Conservation (phyloP, 345 rosid species). For the Populus simonii region DNA sequence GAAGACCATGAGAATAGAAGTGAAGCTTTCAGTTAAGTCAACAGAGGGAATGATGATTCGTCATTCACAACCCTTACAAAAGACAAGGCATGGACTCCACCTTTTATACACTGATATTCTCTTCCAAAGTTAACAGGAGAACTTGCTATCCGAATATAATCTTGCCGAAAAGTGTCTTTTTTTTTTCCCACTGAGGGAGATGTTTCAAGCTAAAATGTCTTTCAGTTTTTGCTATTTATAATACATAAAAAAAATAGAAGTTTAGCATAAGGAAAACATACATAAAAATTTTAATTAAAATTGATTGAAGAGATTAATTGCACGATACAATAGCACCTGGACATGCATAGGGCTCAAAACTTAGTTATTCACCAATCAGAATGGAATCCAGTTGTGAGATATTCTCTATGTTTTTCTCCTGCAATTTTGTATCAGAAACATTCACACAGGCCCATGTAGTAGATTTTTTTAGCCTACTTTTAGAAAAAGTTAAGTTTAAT, state of each 20-base stretch:
- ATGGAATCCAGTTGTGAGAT: not conserved
- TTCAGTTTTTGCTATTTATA: not conserved
- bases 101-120: no score
- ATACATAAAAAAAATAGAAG: not conserved
- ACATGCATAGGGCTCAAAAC: not conserved
- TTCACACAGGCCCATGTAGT: no score
- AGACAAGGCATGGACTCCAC: not conserved
- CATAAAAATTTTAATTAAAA: not conserved
- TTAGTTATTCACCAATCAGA: not conserved
- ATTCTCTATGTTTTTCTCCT: not conserved
- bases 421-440: not conserved
- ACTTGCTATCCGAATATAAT: not conserved
- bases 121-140: not conserved
- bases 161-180: not conserved
- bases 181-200: not conserved
- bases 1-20: no score
- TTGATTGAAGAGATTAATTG: not conserved
- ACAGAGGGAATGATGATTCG: no score
- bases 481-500: no score
- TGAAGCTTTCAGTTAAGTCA: no score
- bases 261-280: not conserved
- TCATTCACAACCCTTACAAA: not conserved
- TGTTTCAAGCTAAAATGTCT: not conserved
- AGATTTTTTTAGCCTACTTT: no score
- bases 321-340: not conserved